A percentile compares a stretch with the other conserved stretches of the same genome.
phyloP scores from a whole-genome alignment of 257 asterid species.

The Solanum chiquidenum region DNA sequence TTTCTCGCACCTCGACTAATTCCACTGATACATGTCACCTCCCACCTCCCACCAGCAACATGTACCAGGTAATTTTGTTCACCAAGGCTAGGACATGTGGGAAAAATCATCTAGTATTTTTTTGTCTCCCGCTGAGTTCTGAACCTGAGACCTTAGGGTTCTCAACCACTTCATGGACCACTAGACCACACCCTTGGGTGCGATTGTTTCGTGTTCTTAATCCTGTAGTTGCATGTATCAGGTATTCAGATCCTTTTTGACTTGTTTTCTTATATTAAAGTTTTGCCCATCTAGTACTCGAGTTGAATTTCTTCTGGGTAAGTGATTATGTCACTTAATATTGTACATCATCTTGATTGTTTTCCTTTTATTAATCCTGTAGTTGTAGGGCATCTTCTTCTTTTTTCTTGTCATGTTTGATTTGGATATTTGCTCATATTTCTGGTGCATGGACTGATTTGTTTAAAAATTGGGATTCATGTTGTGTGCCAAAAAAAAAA shows the following conservation, averaged over 20 bases:
- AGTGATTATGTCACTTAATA: not conserved
- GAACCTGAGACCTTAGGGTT: not conserved
- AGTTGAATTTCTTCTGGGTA: not conserved
- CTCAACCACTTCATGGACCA: not conserved
- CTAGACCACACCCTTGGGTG: not conserved
- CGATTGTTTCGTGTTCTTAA: not conserved
- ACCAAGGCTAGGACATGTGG: too few species aligned
- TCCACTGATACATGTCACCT: too few species aligned
- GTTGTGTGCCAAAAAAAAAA: not conserved
- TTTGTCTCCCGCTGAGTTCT: not conserved
- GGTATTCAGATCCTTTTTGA: constrained; percentile 27
- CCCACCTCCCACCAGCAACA: too few species aligned
- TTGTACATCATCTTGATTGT: not conserved
- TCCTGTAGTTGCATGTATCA: constrained; percentile 52
- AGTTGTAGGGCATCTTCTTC: not conserved
- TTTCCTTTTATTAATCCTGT: not conserved
- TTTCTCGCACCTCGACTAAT: too few species aligned
- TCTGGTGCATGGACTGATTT: not conserved
- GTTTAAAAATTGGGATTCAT: not conserved
- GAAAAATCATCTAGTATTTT: too few species aligned
- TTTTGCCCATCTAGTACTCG: not conserved
- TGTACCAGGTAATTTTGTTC: too few species aligned
- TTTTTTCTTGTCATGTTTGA: not conserved
- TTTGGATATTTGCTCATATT: not conserved
- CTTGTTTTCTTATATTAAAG: not conserved